These are phyloP conservation scores for Baorangia bicolor DNA, from an alignment of 768 basidiomycete genomes.

Conservation along the genomic window DNA sequence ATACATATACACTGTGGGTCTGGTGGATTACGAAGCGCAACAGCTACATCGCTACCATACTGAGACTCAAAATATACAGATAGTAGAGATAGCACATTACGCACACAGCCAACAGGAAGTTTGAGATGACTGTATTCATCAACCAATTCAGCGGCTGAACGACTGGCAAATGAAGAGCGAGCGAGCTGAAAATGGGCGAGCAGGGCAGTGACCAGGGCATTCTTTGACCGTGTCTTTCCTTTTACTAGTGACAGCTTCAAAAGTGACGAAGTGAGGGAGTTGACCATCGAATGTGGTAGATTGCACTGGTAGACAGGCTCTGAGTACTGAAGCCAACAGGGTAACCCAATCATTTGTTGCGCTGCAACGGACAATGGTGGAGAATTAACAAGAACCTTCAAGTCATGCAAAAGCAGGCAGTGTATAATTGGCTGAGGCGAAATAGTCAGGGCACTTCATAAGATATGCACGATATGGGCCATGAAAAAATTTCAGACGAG, in stretches of 20 bases:
- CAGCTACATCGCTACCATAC: neutral
- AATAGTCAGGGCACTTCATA: too few relatives aligned
- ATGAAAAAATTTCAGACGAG: too few relatives aligned
- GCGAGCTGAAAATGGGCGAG: neutral
- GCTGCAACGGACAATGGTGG: too few relatives aligned
- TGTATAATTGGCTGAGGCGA: too few relatives aligned
- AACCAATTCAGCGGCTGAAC: too few relatives aligned
- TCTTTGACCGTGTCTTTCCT: neutral
- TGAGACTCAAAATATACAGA: neutral
- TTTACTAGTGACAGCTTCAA: neutral
- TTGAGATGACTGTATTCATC: too few relatives aligned
- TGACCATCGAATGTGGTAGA: neutral
- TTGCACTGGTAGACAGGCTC: neutral
- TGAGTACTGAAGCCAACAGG: too few relatives aligned
- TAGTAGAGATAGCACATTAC: neutral
- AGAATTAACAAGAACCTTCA: too few relatives aligned
- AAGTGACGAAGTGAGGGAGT: neutral
- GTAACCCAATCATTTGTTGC: too few relatives aligned
- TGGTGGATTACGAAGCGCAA: neutral
- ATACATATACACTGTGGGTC: neutral
- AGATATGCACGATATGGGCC: too few relatives aligned
- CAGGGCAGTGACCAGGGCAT: neutral
- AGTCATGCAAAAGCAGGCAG: too few relatives aligned
- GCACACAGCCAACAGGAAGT: neutral
- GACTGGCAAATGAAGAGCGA: too few relatives aligned